Evolutionary conservation across 1,284 basidiomycete genomes (phyloP).

Genomic region (Wolfiporia cocos): DNA sequence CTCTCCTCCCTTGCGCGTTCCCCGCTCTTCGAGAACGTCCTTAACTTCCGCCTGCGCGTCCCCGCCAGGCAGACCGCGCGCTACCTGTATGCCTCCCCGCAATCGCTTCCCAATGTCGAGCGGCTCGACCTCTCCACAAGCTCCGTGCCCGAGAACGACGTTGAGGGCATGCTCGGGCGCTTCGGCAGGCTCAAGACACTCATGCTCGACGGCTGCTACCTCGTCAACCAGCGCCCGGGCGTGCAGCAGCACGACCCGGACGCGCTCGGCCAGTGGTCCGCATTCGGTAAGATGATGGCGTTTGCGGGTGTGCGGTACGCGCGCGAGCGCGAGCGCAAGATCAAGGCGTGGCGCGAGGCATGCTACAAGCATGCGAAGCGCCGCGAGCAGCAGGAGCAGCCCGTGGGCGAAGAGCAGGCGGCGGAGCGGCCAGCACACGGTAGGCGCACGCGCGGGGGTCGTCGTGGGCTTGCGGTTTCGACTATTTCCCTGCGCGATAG

Average conservation of each 20-base stretch:
- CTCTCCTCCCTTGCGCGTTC: slow-evolving; percentile 42
- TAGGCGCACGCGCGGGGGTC: slow-evolving; percentile 30
- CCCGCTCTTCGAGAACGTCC: slow-evolving; percentile 33
- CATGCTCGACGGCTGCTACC: slow-evolving; percentile 46
- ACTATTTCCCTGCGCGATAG: slow-evolving; percentile 46
- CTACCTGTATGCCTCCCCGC: slow-evolving; percentile 31
- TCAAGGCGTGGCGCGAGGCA: slow-evolving; percentile 45
- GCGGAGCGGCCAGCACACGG: background rate
- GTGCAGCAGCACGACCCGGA: slow-evolving; percentile 23
- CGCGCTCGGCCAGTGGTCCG: slow-evolving; percentile 41
- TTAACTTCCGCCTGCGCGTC: slow-evolving; percentile 49
- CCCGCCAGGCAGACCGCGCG: slow-evolving; percentile 49
- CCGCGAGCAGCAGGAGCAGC: background rate
- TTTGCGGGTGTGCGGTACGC: slow-evolving; percentile 46
- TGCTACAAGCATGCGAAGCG: slow-evolving; percentile 6
- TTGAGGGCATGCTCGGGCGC: slow-evolving; percentile 42
- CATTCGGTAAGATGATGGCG: slow-evolving; percentile 50
- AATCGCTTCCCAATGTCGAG: slow-evolving; percentile 33
- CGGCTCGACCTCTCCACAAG: slow-evolving; percentile 61
- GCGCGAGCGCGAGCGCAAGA: slow-evolving; percentile 49
- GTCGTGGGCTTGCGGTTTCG: slow-evolving; percentile 48
- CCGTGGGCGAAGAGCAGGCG: slow-evolving; percentile 5
- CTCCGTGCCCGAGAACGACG: slow-evolving; percentile 38
- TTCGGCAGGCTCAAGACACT: slow-evolving; percentile 42
- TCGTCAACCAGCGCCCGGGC: slow-evolving; percentile 33